A percentile compares a stretch with the other conserved stretches of the same genome.
Evolutionary conservation across 305 asterid genomes (phyloP).

Genomic region (Plantago coronopus): DNA sequence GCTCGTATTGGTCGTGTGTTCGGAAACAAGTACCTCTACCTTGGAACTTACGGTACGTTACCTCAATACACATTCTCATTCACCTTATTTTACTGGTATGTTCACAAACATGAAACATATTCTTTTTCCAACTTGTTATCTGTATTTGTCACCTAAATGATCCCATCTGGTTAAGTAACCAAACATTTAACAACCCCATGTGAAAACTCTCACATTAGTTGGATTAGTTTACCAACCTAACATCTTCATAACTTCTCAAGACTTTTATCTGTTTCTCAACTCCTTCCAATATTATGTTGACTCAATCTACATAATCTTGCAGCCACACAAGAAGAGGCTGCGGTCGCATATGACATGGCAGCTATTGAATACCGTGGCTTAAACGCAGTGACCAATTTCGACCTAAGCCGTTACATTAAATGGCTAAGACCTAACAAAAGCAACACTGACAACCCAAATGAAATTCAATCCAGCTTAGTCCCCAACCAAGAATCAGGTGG

Average conservation of each 20-base stretch:
- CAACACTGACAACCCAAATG: conserved; percentile 7
- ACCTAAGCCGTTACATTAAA: conserved; percentile 78
- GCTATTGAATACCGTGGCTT: conserved; percentile 85
- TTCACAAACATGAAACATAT: background rate
- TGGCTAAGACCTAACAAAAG: conserved; percentile 60
- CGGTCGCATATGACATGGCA: conserved; percentile 81
- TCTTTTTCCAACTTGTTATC: background rate
- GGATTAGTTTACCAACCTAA: conserved; percentile 29
- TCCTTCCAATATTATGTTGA: background rate
- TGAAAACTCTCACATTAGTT: conserved; percentile 22
- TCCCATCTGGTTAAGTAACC: conserved; percentile 2
- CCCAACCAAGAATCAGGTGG: conserved; percentile 21
- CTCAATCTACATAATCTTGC: conserved; percentile 14
- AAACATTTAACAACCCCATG: background rate
- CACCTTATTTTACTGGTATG: too few species aligned
- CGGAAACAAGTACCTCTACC: conserved; percentile 80
- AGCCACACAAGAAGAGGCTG: conserved; percentile 91
- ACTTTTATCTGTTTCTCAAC: background rate
- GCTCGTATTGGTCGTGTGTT: conserved; percentile 85
- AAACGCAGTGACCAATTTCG: conserved; percentile 76
- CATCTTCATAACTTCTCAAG: conserved; percentile 15
- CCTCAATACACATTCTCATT: background rate
- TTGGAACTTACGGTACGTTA: conserved; percentile 73
- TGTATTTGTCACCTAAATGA: too few species aligned
- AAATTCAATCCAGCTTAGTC: conserved; percentile 8